A percentile compares a stretch with the other conserved stretches of the same genome.
Evolutionary conservation across 2,329 filamentous ascomycete genomes (phyloP).

Genomic region (Elsinoe australis): DNA sequence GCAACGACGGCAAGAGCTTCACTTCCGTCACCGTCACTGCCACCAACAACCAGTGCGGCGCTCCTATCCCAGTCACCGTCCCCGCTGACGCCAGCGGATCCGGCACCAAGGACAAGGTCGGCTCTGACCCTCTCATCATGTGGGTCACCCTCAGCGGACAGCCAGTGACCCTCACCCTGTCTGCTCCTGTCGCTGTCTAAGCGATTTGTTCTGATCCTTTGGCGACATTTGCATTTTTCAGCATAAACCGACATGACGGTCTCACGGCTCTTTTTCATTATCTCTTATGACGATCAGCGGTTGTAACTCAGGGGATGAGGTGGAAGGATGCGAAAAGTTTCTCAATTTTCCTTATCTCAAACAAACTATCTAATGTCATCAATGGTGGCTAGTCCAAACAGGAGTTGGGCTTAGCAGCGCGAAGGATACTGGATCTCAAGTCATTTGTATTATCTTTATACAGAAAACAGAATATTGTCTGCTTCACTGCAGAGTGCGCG

Average conservation of each 20-base stretch:
- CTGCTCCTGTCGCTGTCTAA: slow-evolving; percentile 20
- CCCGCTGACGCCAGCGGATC: slow-evolving; percentile 40
- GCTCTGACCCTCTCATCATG: slow-evolving; percentile 37
- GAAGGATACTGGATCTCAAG: no score
- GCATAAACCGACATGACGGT: slow-evolving; percentile 12
- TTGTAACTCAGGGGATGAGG: no score
- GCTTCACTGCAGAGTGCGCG: neutral
- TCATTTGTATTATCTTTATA: neutral
- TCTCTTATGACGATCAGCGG: no score
- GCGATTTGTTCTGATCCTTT: neutral
- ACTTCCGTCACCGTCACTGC: slow-evolving; percentile 45
- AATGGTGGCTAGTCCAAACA: neutral
- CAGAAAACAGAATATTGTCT: neutral
- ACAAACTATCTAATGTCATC: neutral
- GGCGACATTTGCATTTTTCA: slow-evolving; percentile 9
- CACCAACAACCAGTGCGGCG: slow-evolving; percentile 44
- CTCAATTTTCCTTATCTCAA: neutral
- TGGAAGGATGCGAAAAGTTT: slow-evolving; percentile 1
- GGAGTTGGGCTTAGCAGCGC: neutral
- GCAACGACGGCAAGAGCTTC: slow-evolving; percentile 39
- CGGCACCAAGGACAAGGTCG: slow-evolving; percentile 46
- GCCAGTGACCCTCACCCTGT: slow-evolving; percentile 31
- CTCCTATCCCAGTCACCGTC: slow-evolving; percentile 49
- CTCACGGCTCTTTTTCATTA: slow-evolving; percentile 6
- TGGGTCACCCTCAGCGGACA: slow-evolving; percentile 35